These are phyloP conservation scores for Narthecium ossifragum DNA, from an alignment of 106 monocot species.

Conservation along the genomic window DNA sequence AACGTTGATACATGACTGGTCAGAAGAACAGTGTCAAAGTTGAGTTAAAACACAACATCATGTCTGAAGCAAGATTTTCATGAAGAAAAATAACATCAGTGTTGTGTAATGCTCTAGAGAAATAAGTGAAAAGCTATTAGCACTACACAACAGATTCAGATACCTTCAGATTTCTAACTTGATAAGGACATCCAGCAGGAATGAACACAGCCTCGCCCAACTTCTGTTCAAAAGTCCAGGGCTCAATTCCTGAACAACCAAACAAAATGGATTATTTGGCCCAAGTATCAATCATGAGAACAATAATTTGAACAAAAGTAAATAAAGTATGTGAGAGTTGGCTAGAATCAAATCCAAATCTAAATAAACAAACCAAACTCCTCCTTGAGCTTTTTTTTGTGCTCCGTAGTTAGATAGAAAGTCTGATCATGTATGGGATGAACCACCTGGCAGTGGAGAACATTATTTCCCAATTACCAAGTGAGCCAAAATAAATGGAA, in stretches of 20 bases:
- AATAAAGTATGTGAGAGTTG: no score
- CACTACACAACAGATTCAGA: not conserved
- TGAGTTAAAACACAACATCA: no score
- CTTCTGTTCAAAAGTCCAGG: constrained; percentile 18
- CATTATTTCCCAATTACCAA: not conserved
- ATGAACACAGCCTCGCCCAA: constrained; percentile 21
- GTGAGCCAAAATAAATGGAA: no score
- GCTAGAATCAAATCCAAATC: not conserved
- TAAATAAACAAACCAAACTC: not conserved
- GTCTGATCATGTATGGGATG: constrained; percentile 8
- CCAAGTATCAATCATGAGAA: no score
- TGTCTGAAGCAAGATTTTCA: no score
- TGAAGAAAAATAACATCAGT: no score
- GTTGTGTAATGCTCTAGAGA: no score
- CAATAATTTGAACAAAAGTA: not conserved
- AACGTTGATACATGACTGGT: constrained; percentile 3
- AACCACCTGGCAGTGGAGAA: constrained; percentile 1
- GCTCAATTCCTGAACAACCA: constrained; percentile 13
- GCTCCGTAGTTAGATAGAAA: constrained; percentile 2
- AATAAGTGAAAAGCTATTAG: no score
- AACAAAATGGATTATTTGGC: not conserved
- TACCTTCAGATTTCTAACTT: constrained; percentile 27
- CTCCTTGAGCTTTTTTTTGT: constrained; percentile 1
- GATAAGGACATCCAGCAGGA: constrained; percentile 26
- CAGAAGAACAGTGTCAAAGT: not conserved